phyloP scores from a whole-genome alignment of 225 moss, liverwort and hornwort species.

The Ulota crispa region DNA sequence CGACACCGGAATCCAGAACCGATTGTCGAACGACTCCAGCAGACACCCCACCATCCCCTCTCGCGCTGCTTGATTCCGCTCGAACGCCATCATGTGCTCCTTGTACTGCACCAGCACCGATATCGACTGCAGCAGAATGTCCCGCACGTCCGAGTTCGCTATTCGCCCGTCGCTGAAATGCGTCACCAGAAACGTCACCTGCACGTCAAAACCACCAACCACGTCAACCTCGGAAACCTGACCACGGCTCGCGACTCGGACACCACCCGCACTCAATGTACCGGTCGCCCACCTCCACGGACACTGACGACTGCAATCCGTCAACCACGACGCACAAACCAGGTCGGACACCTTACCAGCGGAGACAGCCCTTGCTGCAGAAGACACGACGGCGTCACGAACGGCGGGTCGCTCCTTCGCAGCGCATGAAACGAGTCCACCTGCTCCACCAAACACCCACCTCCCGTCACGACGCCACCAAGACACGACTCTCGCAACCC shows the following conservation, averaged over 20 bases:
- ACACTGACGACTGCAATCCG: too few relatives aligned
- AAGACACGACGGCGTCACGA: conserved; percentile 85
- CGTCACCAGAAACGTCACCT: conserved; percentile 92
- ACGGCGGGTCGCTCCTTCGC: conserved; percentile 94
- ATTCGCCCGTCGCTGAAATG: conserved; percentile 89
- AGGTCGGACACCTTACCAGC: conserved; percentile 47
- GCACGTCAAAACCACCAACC: neutral
- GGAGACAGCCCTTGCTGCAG: conserved; percentile 94
- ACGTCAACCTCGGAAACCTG: neutral
- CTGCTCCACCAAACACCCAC: conserved; percentile 33
- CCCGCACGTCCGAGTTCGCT: conserved; percentile 92
- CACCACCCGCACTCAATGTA: too few relatives aligned
- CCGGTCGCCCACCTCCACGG: neutral
- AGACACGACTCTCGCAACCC: neutral
- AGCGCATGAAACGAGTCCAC: conserved; percentile 98
- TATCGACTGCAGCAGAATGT: conserved; percentile 85
- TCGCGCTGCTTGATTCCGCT: conserved; percentile 82
- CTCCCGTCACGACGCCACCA: neutral
- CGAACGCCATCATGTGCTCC: conserved; percentile 90
- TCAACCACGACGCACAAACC: neutral
- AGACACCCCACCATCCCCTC: conserved; percentile 81
- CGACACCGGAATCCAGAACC: conserved; percentile 99
- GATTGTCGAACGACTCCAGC: conserved; percentile 82
- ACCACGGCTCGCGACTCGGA: too few relatives aligned
- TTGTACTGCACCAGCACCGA: conserved; percentile 94